A percentile compares a stretch with the other conserved stretches of the same genome.
Conservation (phyloP, 1,284 basidiomycete genomes). For the Uromyces viciae-fabae region DNA sequence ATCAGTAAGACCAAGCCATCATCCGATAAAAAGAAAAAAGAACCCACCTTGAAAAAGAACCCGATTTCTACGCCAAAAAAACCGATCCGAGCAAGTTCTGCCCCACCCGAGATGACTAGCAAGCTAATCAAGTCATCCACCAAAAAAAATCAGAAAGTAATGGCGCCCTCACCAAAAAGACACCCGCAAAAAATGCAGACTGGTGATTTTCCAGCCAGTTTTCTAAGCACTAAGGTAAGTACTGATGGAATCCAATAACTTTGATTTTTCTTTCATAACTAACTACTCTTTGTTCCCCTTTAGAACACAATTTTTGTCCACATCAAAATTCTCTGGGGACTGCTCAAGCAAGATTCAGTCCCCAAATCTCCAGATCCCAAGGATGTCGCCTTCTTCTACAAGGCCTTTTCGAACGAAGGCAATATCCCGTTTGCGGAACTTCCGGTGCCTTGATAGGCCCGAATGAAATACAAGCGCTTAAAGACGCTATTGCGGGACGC, state of each 20-base stretch:
- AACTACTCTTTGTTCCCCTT: not conserved
- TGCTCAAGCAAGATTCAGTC: conserved; percentile 17
- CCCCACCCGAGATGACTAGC: not conserved
- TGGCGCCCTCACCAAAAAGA: not conserved
- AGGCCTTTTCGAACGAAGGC: no score
- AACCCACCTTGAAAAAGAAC: no score
- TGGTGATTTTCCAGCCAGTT: not conserved
- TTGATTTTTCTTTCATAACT: not conserved
- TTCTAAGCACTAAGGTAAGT: not conserved
- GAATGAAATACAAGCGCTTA: no score
- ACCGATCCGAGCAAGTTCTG: not conserved
- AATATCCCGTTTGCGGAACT: no score
- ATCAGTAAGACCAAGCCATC: no score
- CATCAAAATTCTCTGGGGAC: conserved; percentile 42
- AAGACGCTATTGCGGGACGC: no score
- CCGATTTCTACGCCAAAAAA: not conserved
- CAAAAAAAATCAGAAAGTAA: not conserved
- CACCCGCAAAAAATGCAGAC: conserved; percentile 1
- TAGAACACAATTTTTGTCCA: conserved; percentile 33
- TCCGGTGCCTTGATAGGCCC: no score
- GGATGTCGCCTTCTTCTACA: conserved; percentile 8
- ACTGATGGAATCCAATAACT: not conserved
- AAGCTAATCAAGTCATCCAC: not conserved
- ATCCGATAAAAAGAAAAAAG: no score
- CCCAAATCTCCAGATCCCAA: not conserved